A percentile compares a stretch with the other conserved stretches of the same genome.
Conservation (phyloP, 805 yeast genomes). For the Zygosaccharomyces gambellarensis region DNA sequence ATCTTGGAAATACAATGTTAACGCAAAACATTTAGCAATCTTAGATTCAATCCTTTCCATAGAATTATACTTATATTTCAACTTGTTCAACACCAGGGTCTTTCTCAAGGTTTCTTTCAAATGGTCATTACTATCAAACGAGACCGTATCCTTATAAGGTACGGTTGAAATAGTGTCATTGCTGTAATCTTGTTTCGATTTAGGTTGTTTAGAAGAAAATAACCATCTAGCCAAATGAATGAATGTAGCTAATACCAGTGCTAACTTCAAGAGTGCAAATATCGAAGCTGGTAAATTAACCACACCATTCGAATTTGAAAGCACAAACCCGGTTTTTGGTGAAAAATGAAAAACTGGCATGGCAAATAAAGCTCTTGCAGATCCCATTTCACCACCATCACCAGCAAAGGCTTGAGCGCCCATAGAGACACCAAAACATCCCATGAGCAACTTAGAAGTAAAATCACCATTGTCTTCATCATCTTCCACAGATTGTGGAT, state of each 20-base stretch:
- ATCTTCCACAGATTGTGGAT: slow-evolving; percentile 2
- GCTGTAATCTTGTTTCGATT: slow-evolving; percentile 1
- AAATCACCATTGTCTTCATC: slow-evolving; percentile 15
- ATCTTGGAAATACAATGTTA: slow-evolving; percentile 18
- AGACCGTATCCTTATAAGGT: slow-evolving; percentile 17
- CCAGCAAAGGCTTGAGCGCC: slow-evolving; percentile 54
- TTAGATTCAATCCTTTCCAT: slow-evolving; percentile 21
- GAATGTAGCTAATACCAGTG: slow-evolving; percentile 26
- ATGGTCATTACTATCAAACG: slow-evolving; percentile 12
- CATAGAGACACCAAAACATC: slow-evolving; percentile 60
- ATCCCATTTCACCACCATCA: slow-evolving; percentile 42
- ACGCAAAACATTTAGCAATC: slow-evolving; percentile 23
- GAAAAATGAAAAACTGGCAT: slow-evolving; percentile 40
- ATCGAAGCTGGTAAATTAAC: slow-evolving; percentile 28
- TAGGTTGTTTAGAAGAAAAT: not conserved
- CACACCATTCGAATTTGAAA: slow-evolving; percentile 27
- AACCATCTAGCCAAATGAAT: slow-evolving; percentile 26
- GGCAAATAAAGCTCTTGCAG: slow-evolving; percentile 43
- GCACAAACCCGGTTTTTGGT: slow-evolving; percentile 17
- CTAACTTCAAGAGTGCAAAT: slow-evolving; percentile 25
- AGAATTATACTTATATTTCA: slow-evolving; percentile 18
- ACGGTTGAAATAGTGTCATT: slow-evolving; percentile 7
- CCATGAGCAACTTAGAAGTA: slow-evolving; percentile 50
- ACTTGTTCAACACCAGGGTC: slow-evolving; percentile 17
- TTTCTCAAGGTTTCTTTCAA: slow-evolving; percentile 18